Conservation (phyloP, 805 yeast genomes). For the Spathaspora hagerdaliae region DNA sequence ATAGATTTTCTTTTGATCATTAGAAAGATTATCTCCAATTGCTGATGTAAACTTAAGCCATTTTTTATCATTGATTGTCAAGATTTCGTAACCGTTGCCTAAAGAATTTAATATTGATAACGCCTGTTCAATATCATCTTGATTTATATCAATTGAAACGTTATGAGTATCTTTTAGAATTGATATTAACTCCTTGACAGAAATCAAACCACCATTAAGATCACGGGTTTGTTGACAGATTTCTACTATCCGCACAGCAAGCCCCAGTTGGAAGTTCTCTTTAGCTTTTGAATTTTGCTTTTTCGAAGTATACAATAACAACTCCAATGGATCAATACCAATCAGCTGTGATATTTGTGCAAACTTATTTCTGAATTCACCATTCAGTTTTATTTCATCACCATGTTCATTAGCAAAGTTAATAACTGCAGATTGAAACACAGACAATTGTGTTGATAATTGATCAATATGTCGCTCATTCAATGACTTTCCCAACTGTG, state of each 20-base stretch:
- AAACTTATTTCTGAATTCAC: slow-evolving; percentile 66
- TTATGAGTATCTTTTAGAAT: slow-evolving; percentile 21
- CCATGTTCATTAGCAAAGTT: slow-evolving; percentile 73
- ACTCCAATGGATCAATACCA: slow-evolving; percentile 77
- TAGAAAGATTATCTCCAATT: slow-evolving; percentile 22
- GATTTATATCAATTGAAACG: slow-evolving; percentile 28
- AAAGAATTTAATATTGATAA: slow-evolving; percentile 49
- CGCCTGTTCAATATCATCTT: slow-evolving; percentile 54
- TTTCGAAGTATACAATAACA: slow-evolving; percentile 16
- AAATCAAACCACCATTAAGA: slow-evolving; percentile 78
- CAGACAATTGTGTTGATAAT: slow-evolving; percentile 65
- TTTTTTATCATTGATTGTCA: slow-evolving; percentile 52
- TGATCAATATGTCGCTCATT: slow-evolving; percentile 54
- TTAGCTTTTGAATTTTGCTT: slow-evolving; percentile 26
- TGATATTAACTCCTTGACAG: slow-evolving; percentile 43
- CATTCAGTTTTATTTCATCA: slow-evolving; percentile 58
- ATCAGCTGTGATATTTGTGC: slow-evolving; percentile 71
- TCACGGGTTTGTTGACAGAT: slow-evolving; percentile 65
- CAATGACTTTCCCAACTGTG: slow-evolving; percentile 48
- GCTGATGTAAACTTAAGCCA: slow-evolving; percentile 42
- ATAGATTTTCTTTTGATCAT: slow-evolving; percentile 67
- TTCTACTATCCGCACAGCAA: slow-evolving; percentile 74
- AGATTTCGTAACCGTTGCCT: slow-evolving; percentile 69
- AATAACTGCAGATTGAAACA: slow-evolving; percentile 74
- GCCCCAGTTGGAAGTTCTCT: slow-evolving; percentile 58